Percentiles rank a stretch among this genome's conserved stretches.
Conservation (phyloP, 2,329 filamentous ascomycete species). For the Trichocomaceae sp. region DNA sequence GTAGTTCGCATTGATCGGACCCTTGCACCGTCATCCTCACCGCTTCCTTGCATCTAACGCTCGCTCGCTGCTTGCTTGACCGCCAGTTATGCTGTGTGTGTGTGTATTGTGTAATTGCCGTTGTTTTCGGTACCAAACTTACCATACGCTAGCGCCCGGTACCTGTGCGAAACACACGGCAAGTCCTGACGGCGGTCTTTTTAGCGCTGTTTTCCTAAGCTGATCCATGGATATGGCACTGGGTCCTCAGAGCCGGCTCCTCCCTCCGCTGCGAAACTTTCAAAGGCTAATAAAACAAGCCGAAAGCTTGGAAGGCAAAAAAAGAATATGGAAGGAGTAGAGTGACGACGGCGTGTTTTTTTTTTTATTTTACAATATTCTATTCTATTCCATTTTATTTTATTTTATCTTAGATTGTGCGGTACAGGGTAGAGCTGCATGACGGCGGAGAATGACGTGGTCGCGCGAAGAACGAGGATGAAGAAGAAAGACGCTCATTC, state of each 20-base stretch:
- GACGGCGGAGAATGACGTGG: constrained; percentile 9
- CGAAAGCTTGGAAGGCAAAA: background rate
- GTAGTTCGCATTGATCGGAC: background rate
- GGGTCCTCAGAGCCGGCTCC: constrained; percentile 12
- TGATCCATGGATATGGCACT: constrained; percentile 15
- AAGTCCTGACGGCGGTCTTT: background rate
- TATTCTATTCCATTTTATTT: too few relatives aligned
- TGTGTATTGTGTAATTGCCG: background rate
- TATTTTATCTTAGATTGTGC: too few relatives aligned
- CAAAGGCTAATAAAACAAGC: constrained; percentile 4
- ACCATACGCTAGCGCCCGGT: constrained; percentile 5
- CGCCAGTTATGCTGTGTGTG: background rate
- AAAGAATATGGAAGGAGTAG: background rate
- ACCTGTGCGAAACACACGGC: constrained; percentile 3
- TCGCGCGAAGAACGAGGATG: background rate
- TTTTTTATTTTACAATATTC: too few relatives aligned
- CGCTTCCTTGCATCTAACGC: background rate
- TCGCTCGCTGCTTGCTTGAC: background rate
- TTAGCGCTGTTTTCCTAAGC: constrained; percentile 8
- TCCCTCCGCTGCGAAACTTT: constrained; percentile 3
- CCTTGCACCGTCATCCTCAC: background rate
- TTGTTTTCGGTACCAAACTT: background rate
- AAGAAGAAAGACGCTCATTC: constrained; percentile 4
- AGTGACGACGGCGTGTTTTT: background rate
- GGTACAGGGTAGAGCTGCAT: background rate